Conservation (phyloP, 352 stramenopile genomes). For the Chrysophaeum taylorii region DNA sequence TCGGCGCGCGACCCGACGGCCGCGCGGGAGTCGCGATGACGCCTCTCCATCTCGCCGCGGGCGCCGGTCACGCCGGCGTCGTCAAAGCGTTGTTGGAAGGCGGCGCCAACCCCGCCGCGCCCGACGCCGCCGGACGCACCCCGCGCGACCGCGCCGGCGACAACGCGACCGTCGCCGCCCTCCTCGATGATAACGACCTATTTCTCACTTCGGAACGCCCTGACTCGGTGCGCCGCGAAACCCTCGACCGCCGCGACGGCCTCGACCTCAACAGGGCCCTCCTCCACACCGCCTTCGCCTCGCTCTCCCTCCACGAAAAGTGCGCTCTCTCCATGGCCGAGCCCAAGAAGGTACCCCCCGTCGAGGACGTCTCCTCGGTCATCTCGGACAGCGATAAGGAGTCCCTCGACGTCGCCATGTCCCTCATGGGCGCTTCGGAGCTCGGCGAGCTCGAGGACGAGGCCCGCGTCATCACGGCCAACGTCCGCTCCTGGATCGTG, state of each 20-base stretch:
- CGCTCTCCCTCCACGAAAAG: slow-evolving; percentile 32
- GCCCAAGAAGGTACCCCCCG: too few species aligned
- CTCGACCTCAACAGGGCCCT: slow-evolving; percentile 14
- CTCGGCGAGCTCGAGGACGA: slow-evolving; percentile 67
- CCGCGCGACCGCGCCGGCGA: background rate
- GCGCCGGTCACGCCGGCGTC: slow-evolving; percentile 23
- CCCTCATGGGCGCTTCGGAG: slow-evolving; percentile 36
- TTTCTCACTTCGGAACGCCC: too few species aligned
- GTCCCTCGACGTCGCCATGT: slow-evolving; percentile 26
- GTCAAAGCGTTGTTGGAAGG: slow-evolving; percentile 16
- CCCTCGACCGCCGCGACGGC: too few species aligned
- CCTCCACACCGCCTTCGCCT: slow-evolving; percentile 29
- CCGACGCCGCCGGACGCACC: slow-evolving; percentile 7
- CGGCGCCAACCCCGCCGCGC: slow-evolving; percentile 17
- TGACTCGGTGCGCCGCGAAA: too few species aligned
- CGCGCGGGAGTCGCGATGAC: slow-evolving; percentile 10
- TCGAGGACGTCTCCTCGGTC: slow-evolving; percentile 25
- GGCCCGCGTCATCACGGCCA: slow-evolving; percentile 65
- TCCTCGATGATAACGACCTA: background rate
- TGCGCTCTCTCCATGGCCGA: slow-evolving; percentile 27
- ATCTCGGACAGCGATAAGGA: slow-evolving; percentile 27
- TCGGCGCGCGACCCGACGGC: slow-evolving; percentile 24
- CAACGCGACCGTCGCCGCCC: background rate
- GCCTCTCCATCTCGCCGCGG: slow-evolving; percentile 28
- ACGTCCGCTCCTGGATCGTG: slow-evolving; percentile 68